Evolutionary conservation across 805 yeast genomes (phyloP).

Genomic region (Scheffersomyces amazonensis): DNA sequence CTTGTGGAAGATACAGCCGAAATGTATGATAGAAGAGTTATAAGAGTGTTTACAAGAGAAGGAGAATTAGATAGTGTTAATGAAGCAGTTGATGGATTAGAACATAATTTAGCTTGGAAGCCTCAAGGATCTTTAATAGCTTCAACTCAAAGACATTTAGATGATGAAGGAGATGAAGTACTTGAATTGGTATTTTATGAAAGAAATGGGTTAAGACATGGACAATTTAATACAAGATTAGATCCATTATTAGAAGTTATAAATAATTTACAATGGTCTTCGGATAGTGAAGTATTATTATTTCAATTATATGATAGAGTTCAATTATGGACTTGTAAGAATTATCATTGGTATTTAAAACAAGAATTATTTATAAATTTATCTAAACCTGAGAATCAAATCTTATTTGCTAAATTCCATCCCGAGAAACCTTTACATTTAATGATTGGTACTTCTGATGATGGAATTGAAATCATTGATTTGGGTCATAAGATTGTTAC

Average conservation of each 20-base stretch:
- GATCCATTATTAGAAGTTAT: conserved; percentile 47
- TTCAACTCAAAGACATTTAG: conserved; percentile 64
- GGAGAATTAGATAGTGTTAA: conserved; percentile 79
- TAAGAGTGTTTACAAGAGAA: conserved; percentile 78
- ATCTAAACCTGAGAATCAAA: conserved; percentile 19
- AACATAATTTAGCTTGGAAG: conserved; percentile 76
- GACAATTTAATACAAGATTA: conserved; percentile 72
- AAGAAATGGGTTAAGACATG: conserved; percentile 88
- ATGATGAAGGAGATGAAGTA: conserved; percentile 47
- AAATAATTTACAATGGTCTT: conserved; percentile 68
- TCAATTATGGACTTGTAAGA: conserved; percentile 89
- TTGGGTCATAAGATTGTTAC: conserved; percentile 58
- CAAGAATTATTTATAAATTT: conserved; percentile 54
- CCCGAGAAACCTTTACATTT: conserved; percentile 82
- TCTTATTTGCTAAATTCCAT: conserved; percentile 67
- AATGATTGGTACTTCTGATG: conserved; percentile 54
- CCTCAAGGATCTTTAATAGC: conserved; percentile 90
- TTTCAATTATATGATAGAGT: conserved; percentile 58
- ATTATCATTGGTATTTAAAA: conserved; percentile 94
- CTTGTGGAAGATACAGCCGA: conserved; percentile 37
- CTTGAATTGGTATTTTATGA: conserved; percentile 77
- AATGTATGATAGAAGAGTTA: conserved; percentile 58
- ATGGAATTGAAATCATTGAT: conserved; percentile 59
- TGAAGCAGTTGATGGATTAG: conserved; percentile 85
- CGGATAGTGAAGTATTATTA: conserved; percentile 75